Conservation (phyloP, 1,139 yeast genomes). For the Pneumocystis carinii region DNA sequence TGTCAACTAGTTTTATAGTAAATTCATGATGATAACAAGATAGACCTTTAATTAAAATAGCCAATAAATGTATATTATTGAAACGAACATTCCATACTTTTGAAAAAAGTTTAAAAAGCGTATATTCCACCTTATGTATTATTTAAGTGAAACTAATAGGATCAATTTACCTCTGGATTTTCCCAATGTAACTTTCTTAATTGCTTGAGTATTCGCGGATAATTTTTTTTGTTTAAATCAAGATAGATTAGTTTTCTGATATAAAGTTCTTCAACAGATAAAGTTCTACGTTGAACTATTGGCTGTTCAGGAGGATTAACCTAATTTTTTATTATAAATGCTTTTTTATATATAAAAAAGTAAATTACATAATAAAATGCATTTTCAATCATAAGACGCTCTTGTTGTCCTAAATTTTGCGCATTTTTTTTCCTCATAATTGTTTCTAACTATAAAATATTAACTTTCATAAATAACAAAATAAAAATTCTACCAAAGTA, state of each 20-base stretch:
- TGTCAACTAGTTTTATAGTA: conserved; percentile 40
- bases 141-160: background rate
- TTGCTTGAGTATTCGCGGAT: conserved; percentile 27
- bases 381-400: conserved; percentile 45
- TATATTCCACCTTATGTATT: conserved; percentile 10
- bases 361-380: conserved; percentile 36
- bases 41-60: conserved; percentile 33
- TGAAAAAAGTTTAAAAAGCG: conserved; percentile 40
- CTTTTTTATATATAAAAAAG: background rate
- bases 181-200: conserved; percentile 37
- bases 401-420: conserved; percentile 38
- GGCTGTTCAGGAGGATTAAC: conserved; percentile 38
- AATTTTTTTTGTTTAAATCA: conserved; percentile 34
- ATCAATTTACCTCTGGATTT: conserved; percentile 27
- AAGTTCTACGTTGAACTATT: conserved; percentile 18
- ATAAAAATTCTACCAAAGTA: conserved; percentile 27
- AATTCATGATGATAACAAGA: conserved; percentile 29
- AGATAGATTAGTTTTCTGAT: conserved; percentile 25
- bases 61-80: conserved; percentile 38
- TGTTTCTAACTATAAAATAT: conserved; percentile 30
- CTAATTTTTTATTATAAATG: background rate
- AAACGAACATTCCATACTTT: conserved; percentile 49
- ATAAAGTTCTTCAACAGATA: conserved; percentile 23
- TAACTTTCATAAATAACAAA: background rate
- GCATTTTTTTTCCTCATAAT: conserved; percentile 39